phyloP scores from a whole-genome alignment of 2,329 filamentous ascomycete genomes.

The Paracoccidioides brasiliensis region DNA sequence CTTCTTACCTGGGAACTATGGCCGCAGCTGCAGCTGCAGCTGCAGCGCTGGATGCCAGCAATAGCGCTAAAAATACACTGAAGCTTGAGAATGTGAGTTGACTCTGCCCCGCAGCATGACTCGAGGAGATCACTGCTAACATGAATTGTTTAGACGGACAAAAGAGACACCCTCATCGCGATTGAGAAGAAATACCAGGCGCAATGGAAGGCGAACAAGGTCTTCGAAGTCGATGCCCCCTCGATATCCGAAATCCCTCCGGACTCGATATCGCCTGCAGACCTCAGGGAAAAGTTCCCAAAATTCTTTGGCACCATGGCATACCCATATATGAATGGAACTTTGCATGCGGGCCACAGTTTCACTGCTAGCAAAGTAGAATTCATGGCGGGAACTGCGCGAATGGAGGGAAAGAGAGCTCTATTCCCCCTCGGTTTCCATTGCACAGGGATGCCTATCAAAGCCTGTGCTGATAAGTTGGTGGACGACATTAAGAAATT shows the following conservation, averaged over 20 bases:
- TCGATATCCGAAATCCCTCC: constrained; percentile 63
- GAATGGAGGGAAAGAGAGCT: constrained; percentile 79
- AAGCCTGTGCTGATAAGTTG: constrained; percentile 92
- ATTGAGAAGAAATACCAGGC: constrained; percentile 88
- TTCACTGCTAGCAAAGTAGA: constrained; percentile 91
- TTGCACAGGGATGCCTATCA: constrained; percentile 95
- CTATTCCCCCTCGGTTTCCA: constrained; percentile 92
- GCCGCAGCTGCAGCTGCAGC: constrained; percentile 38
- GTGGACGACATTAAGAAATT: constrained; percentile 80
- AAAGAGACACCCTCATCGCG: constrained; percentile 67
- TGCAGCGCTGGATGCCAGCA: constrained; percentile 42
- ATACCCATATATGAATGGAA: constrained; percentile 76
- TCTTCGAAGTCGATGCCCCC: constrained; percentile 82
- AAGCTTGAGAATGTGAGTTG: constrained; percentile 48
- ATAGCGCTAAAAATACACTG: constrained; percentile 46
- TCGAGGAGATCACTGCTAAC: constrained; percentile 13
- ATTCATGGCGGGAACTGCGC: constrained; percentile 72
- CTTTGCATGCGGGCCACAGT: constrained; percentile 77
- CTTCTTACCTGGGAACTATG: constrained; percentile 18
- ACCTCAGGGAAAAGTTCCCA: constrained; percentile 66
- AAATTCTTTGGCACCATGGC: constrained; percentile 82
- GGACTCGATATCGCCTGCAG: constrained; percentile 56
- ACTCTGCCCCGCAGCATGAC: constrained; percentile 5
- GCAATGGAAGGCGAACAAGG: constrained; percentile 60
- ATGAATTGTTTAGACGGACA: constrained; percentile 52